Conservation (phyloP, 2,329 filamentous ascomycete genomes). For the Pezicula radicicola region DNA sequence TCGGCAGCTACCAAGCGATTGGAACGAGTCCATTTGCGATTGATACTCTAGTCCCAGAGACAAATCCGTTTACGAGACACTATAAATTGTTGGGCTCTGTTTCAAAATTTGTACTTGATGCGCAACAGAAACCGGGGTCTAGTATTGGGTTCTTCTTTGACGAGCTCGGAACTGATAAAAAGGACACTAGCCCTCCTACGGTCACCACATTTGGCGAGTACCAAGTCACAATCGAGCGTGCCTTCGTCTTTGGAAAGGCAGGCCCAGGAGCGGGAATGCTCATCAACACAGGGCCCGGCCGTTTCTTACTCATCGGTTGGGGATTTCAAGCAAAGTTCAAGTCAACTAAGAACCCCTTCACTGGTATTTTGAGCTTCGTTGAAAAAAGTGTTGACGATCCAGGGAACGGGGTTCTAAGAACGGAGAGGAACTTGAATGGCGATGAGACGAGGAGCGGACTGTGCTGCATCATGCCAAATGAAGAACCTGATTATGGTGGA, state of each 20-base stretch:
- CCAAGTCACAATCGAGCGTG: constrained; percentile 36
- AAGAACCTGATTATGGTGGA: constrained; percentile 52
- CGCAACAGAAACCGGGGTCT: constrained; percentile 30
- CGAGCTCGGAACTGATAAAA: constrained; percentile 26
- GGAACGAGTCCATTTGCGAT: constrained; percentile 37
- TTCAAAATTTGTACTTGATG: constrained; percentile 33
- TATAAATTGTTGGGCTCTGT: constrained; percentile 36
- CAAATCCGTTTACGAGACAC: constrained; percentile 33
- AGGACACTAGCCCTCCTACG: constrained; percentile 27
- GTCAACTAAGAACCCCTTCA: constrained; percentile 34
- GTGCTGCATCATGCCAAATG: constrained; percentile 48
- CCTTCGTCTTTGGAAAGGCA: constrained; percentile 42
- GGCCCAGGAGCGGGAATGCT: constrained; percentile 39
- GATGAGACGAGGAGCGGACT: constrained; percentile 45
- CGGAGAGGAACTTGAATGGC: constrained; percentile 35
- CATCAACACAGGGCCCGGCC: constrained; percentile 34
- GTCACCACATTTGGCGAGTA: constrained; percentile 30
- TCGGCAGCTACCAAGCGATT: constrained; percentile 32
- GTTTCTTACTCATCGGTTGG: constrained; percentile 42
- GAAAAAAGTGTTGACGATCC: constrained; percentile 36
- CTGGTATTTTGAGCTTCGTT: constrained; percentile 38
- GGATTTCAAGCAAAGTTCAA: constrained; percentile 37
- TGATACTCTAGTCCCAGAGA: constrained; percentile 34
- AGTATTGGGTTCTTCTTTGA: constrained; percentile 42
- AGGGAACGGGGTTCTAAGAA: constrained; percentile 33